These are phyloP conservation scores for Lithocarpus polystachyus DNA, from an alignment of 306 rosid species.

Conservation along the genomic window DNA sequence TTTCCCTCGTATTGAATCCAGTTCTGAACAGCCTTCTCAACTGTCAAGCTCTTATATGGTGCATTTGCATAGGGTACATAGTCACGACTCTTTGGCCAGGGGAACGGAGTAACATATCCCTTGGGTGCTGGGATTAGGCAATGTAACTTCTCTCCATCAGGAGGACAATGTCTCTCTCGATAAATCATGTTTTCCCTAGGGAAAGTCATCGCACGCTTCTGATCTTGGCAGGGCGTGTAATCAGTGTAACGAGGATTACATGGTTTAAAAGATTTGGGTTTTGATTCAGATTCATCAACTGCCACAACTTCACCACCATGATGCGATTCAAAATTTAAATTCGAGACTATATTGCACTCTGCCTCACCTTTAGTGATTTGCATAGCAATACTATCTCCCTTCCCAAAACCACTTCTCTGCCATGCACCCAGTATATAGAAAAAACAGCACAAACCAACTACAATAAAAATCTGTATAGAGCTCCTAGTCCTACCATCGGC, in stretches of 20 bases:
- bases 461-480: constrained; percentile 74
- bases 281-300: constrained; percentile 45
- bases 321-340: constrained; percentile 80
- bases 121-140: constrained; percentile 94
- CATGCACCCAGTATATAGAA: constrained; percentile 91
- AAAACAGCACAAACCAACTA: constrained; percentile 82
- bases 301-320: constrained; percentile 68
- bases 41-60: constrained; percentile 94
- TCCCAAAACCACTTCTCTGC: constrained; percentile 96
- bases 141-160: constrained; percentile 73
- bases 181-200: constrained; percentile 78
- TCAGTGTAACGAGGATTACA: constrained; percentile 52
- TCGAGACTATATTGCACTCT: constrained; percentile 57
- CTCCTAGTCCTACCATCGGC: constrained; percentile 85
- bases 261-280: constrained; percentile 55
- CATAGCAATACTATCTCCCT: constrained; percentile 85
- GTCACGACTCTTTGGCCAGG: constrained; percentile 98
- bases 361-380: constrained; percentile 60
- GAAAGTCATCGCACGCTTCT: constrained; percentile 89
- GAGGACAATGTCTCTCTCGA: constrained; percentile 91
- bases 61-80: constrained; percentile 97
- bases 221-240: constrained; percentile 98
- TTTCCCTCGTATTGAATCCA: constrained; percentile 98
- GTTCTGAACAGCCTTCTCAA: constrained; percentile 98
- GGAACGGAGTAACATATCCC: constrained; percentile 94